Evolutionary conservation across 1,284 basidiomycete species (phyloP).

Genomic region (Puccinia brachypodii): DNA sequence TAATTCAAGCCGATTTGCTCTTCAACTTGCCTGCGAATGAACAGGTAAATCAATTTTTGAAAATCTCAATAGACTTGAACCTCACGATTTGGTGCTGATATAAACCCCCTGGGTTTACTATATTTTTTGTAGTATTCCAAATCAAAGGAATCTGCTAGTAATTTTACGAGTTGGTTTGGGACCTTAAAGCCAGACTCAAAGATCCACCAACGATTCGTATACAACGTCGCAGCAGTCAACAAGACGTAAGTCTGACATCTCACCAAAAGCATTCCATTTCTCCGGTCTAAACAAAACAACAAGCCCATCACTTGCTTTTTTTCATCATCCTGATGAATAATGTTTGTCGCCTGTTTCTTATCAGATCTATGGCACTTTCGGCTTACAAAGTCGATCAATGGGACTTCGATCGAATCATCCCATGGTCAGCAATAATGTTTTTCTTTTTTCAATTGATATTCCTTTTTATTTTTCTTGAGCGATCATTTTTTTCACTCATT

Average conservation of each 20-base stretch:
- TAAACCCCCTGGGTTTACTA: no score
- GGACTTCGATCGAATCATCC: conserved; percentile 86
- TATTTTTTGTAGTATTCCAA: conserved; percentile 60
- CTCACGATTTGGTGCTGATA: background rate
- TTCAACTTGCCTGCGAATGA: conserved; percentile 85
- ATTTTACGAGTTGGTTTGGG: conserved; percentile 61
- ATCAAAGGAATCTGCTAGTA: conserved; percentile 60
- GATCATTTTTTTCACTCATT: background rate
- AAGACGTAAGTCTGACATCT: conserved; percentile 63
- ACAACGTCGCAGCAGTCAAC: conserved; percentile 62
- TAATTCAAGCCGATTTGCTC: conserved; percentile 83
- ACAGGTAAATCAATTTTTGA: conserved; percentile 63
- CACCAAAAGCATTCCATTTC: background rate
- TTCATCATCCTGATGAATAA: conserved; percentile 13
- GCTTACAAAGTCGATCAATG: conserved; percentile 71
- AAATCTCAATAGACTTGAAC: background rate
- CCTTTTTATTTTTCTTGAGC: background rate
- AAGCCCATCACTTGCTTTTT: background rate
- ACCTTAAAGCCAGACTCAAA: conserved; percentile 65
- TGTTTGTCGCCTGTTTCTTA: conserved; percentile 9
- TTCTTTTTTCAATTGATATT: background rate
- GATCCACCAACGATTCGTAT: conserved; percentile 65
- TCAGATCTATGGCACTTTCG: conserved; percentile 71
- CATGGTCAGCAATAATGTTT: conserved; percentile 78
- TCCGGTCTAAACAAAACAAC: background rate